A percentile compares a stretch with the other conserved stretches of the same genome.
phyloP scores from a whole-genome alignment of 129 eudicot species.

The Pittosporum tobira region DNA sequence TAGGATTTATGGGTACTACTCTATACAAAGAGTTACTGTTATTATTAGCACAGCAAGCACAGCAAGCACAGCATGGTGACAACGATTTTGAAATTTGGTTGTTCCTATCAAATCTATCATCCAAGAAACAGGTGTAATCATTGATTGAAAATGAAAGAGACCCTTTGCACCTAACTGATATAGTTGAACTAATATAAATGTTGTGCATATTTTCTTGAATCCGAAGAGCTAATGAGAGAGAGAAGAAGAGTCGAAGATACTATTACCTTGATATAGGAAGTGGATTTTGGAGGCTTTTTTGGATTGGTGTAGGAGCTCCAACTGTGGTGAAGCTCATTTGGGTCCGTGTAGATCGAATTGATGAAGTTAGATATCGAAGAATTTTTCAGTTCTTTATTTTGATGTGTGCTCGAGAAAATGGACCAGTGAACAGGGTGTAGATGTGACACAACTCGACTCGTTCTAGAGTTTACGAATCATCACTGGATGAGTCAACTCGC shows the following conservation, averaged over 20 bases:
- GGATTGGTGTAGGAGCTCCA: slow-evolving; percentile 25
- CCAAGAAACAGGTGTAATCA: slow-evolving; percentile 33
- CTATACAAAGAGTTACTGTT: slow-evolving; percentile 22
- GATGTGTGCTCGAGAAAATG: too few relatives aligned
- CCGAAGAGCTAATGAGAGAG: too few relatives aligned
- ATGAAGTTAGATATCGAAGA: background rate
- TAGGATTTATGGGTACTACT: slow-evolving; percentile 31
- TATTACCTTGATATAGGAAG: slow-evolving; percentile 41
- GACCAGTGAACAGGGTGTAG: too few relatives aligned
- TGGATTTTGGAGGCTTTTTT: slow-evolving; percentile 19
- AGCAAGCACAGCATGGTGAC: slow-evolving; percentile 19
- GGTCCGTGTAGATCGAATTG: slow-evolving; percentile 13
- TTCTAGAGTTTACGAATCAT: background rate
- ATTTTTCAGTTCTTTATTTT: too few relatives aligned
- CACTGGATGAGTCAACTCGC: background rate
- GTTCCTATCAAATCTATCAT: slow-evolving; percentile 25
- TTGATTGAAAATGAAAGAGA: slow-evolving; percentile 31
- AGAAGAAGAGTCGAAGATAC: background rate
- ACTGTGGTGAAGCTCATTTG: slow-evolving; percentile 3
- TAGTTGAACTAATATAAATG: slow-evolving; percentile 29
- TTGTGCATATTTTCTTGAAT: slow-evolving; percentile 30
- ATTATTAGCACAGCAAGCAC: slow-evolving; percentile 36
- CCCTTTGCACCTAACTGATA: slow-evolving; percentile 31
- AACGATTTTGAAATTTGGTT: slow-evolving; percentile 26
- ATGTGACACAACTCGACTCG: too few relatives aligned